Base-by-base conservation (phyloP, 2,329 filamentous ascomycete species). In the Cyclaneusma minus region DNA sequence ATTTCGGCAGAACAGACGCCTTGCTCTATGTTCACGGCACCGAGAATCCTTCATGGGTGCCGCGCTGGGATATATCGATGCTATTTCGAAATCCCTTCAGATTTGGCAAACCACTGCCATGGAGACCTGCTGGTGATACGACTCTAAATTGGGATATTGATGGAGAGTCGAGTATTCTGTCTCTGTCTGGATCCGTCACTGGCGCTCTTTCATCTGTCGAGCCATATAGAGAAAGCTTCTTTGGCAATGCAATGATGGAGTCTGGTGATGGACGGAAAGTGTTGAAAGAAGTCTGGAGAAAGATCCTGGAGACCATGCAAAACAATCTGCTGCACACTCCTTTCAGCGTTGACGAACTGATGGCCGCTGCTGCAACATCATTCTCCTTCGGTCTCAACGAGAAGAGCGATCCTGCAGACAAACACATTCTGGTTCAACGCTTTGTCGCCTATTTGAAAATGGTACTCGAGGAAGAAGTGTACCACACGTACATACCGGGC, bases 51-150 rank as follows among this genome's bases (percentile, higher is more conserved):
- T 43, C 39, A 14, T 40, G 38, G 38, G 29, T 41, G 15, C 39
- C 38, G 14, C 26, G 35, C 17, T 44, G 40, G 43, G 33, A 43
- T 26, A 21, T 31, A 17, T 16, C 38, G 6, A 44, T 45, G 41
- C 29, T 40, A 8, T 45, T 43, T 33, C 35, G 39, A 19, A 44
- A 44, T 17, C 43, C 43, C 17, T 43, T 43, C 29, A 36, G 41
- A 21, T 44, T 45, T 28, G 40, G 41, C 9, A 42, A 39, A 20
- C 24, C 29, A 18, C 21, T 41, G n/a, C 39, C 38, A n/a, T 42
- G 36, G 38, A 36, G 28, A 30, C 40, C 40, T 9, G 32, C 35
- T n/a, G 32, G 36, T 10, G 29, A 33, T 6, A 33, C 31, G 20
- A 29, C 26, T 14, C 35, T 37, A 15, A 29, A 33, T 10, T 43